Evolutionary conservation across 177 flowering plant genomes (phyloP).

Genomic region (Telopea speciosissima): DNA sequence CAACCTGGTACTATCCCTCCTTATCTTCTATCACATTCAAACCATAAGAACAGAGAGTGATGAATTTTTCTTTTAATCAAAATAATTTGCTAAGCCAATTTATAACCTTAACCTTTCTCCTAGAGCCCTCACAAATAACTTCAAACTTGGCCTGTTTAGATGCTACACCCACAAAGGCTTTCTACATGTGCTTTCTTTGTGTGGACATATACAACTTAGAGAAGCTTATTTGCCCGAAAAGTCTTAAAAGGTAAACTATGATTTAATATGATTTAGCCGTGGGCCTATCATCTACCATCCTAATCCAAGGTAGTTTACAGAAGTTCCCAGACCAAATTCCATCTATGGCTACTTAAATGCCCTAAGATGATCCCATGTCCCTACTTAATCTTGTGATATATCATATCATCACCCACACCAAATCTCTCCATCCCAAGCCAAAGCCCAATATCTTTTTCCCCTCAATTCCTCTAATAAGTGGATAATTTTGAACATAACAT

Average conservation of each 20-base stretch:
- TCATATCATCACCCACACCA: not conserved
- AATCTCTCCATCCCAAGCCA: not conserved
- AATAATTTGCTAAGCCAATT: too few species aligned
- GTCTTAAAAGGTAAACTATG: not conserved
- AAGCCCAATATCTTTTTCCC: not conserved
- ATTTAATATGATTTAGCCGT: too few species aligned
- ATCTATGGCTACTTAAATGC: too few species aligned
- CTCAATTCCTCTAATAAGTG: not conserved
- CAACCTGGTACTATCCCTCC: too few species aligned
- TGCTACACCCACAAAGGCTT: not conserved
- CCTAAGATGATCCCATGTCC: too few species aligned
- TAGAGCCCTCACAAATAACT: not conserved
- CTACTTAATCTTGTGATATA: not conserved
- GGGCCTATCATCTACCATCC: not conserved
- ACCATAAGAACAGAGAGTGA: too few species aligned
- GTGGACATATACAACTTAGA: not conserved
- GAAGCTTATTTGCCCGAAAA: not conserved
- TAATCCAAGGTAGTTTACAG: not conserved
- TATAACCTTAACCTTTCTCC: not conserved
- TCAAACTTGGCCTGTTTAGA: not conserved
- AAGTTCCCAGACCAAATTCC: not conserved
- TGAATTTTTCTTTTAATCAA: too few species aligned
- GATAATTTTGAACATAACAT: too few species aligned
- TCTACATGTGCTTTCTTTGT: not conserved
- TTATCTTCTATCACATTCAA: too few species aligned